phyloP scores from a whole-genome alignment of 2,329 filamentous ascomycete genomes.

The Chrysoporthe puriensis region DNA sequence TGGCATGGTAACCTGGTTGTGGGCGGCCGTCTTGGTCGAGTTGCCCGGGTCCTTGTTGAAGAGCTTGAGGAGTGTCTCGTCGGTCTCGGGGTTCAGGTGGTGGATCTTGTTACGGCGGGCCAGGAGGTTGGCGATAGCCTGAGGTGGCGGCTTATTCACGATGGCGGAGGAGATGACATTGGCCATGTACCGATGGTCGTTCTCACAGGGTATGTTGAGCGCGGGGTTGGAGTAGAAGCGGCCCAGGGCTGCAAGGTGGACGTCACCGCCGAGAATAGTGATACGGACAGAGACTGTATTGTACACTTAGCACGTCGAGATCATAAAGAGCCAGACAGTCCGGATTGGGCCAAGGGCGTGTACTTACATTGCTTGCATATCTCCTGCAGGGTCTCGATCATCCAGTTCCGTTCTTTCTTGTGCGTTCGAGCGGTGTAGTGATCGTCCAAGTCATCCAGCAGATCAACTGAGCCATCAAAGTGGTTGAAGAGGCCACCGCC shows the following conservation, averaged over 20 bases:
- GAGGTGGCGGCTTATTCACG: constrained; percentile 90
- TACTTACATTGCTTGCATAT: constrained; percentile 70
- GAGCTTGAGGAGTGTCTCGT: constrained; percentile 91
- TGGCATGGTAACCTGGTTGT: constrained; percentile 87
- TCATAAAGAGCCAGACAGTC: not conserved
- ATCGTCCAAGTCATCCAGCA: constrained; percentile 91
- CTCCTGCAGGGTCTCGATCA: constrained; percentile 81
- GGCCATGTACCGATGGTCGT: constrained; percentile 91
- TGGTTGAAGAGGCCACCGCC: constrained; percentile 88
- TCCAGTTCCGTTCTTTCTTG: constrained; percentile 80
- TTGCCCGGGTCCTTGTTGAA: constrained; percentile 87
- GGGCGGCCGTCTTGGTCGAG: constrained; percentile 71
- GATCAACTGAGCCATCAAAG: constrained; percentile 91
- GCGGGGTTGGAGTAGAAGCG: constrained; percentile 93
- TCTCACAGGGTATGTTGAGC: constrained; percentile 74
- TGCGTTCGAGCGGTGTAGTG: constrained; percentile 94
- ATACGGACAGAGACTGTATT: constrained; percentile 72
- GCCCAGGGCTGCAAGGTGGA: constrained; percentile 88
- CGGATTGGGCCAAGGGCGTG: too few species aligned
- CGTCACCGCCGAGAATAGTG: constrained; percentile 91
- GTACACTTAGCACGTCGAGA: not conserved
- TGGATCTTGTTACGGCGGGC: constrained; percentile 87
- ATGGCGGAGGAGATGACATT: constrained; percentile 95
- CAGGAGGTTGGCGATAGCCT: constrained; percentile 85
- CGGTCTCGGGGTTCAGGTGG: constrained; percentile 71